Evolutionary conservation across 2,329 filamentous ascomycete species (phyloP).

Genomic region (Westerdykella ornata): DNA sequence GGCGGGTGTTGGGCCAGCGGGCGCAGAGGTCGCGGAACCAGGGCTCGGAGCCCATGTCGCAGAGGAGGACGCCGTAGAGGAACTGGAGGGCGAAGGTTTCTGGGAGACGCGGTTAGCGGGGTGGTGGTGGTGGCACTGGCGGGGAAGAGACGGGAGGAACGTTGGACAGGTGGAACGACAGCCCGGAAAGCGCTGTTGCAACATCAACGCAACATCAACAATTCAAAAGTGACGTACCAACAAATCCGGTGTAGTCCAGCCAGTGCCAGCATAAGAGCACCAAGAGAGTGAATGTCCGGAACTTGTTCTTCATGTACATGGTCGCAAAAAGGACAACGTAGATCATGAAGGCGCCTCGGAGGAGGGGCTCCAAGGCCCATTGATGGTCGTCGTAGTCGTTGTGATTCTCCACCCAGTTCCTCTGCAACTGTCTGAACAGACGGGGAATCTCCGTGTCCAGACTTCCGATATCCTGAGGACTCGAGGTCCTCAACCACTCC

Average conservation of each 20-base stretch:
- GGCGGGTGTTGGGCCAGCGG: slow-evolving; percentile 33
- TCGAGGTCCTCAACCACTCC: slow-evolving; percentile 48
- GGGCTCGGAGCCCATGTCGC: slow-evolving; percentile 45
- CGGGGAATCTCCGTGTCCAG: slow-evolving; percentile 43
- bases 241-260: slow-evolving; percentile 41
- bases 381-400: slow-evolving; percentile 51
- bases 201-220: neutral
- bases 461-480: slow-evolving; percentile 40
- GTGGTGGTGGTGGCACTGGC: neutral
- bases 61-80: slow-evolving; percentile 48
- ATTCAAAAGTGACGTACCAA: slow-evolving; percentile 34
- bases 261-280: slow-evolving; percentile 47
- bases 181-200: too few relatives aligned
- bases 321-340: slow-evolving; percentile 46
- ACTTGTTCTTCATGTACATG: slow-evolving; percentile 45
- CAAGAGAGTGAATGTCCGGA: slow-evolving; percentile 42
- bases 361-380: slow-evolving; percentile 48
- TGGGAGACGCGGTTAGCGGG: slow-evolving; percentile 16
- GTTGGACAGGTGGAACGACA: too few relatives aligned
- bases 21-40: slow-evolving; percentile 43
- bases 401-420: slow-evolving; percentile 47
- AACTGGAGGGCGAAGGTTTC: slow-evolving; percentile 51
- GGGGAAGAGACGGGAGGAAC: too few relatives aligned
- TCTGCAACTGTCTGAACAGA: slow-evolving; percentile 43
- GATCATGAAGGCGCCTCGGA: slow-evolving; percentile 47